A percentile compares a stretch with the other conserved stretches of the same genome.
Evolutionary conservation across 148 eudicot species (phyloP).

Genomic region (Rhododendron ovatum): DNA sequence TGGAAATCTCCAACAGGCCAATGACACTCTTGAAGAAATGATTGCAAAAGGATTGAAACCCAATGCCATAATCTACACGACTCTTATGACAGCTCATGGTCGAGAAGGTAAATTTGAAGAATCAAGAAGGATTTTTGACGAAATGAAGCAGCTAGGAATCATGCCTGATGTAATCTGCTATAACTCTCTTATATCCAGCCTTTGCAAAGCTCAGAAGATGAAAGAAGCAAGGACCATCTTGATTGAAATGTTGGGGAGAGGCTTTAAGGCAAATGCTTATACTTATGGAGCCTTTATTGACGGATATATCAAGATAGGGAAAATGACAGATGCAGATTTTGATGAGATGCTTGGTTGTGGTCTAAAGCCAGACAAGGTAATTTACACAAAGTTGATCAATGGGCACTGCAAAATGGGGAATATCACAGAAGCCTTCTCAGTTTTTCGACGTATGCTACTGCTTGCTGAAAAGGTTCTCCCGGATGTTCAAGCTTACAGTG

Average conservation of each 20-base stretch:
- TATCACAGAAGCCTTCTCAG: constrained; percentile 41
- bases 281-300: constrained; percentile 72
- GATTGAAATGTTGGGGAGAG: constrained; percentile 49
- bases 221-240: constrained; percentile 51
- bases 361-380: constrained; percentile 46
- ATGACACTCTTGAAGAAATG: constrained; percentile 44
- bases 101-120: constrained; percentile 39
- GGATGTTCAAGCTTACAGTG: constrained; percentile 47
- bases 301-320: constrained; percentile 49
- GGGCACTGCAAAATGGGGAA: constrained; percentile 68
- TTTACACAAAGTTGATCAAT: constrained; percentile 58
- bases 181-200: constrained; percentile 59
- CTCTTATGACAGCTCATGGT: constrained; percentile 56
- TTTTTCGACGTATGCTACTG: constrained; percentile 46
- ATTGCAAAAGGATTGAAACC: constrained; percentile 49
- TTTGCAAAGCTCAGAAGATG: constrained; percentile 58
- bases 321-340: constrained; percentile 56
- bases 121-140: constrained; percentile 47
- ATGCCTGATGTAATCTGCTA: constrained; percentile 74
- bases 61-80: constrained; percentile 52
- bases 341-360: constrained; percentile 59
- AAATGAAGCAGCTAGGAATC: constrained; percentile 56
- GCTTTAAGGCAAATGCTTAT: constrained; percentile 57
- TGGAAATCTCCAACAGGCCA: constrained; percentile 51
- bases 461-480: constrained; percentile 48